Evolutionary conservation across 495 filamentous ascomycete species (phyloP).

Genomic region (Lasiosphaeriaceae sp.): DNA sequence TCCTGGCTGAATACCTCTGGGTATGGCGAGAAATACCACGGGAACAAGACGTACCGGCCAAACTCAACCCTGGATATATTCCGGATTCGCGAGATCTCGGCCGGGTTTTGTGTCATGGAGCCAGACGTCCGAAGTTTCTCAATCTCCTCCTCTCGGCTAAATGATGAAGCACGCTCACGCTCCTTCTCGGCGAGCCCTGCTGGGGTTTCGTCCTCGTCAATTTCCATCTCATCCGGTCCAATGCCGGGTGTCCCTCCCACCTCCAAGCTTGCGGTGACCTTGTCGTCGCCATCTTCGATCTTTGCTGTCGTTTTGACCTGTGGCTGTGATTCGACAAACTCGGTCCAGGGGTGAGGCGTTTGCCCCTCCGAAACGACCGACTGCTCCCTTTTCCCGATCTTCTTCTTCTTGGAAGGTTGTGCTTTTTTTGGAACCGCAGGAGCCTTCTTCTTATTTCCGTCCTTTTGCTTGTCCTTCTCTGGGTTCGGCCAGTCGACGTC

Average conservation of each 20-base stretch:
- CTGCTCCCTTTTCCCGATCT: slow-evolving; percentile 46
- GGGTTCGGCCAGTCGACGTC: slow-evolving; percentile 56
- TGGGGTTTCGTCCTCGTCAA: slow-evolving; percentile 42
- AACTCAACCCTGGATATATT: slow-evolving; percentile 92
- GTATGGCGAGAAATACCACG: slow-evolving; percentile 99
- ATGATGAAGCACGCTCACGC: slow-evolving; percentile 36
- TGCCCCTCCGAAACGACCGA: slow-evolving; percentile 42
- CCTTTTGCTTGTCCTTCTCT: slow-evolving; percentile 55
- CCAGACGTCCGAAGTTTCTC: slow-evolving; percentile 89
- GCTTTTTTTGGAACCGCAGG: slow-evolving; percentile 40
- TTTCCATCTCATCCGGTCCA: slow-evolving; percentile 44
- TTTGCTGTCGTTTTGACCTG: slow-evolving; percentile 19
- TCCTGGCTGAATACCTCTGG: slow-evolving; percentile 80
- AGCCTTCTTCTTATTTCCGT: slow-evolving; percentile 45
- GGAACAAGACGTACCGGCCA: slow-evolving; percentile 85
- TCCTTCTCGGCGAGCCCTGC: slow-evolving; percentile 40
- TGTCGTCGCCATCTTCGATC: slow-evolving; percentile 33
- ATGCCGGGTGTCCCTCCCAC: slow-evolving; percentile 32
- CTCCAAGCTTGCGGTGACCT: slow-evolving; percentile 28
- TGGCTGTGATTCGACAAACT: slow-evolving; percentile 32
- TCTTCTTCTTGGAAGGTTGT: slow-evolving; percentile 51
- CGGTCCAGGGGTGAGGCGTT: slow-evolving; percentile 45
- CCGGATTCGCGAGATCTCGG: slow-evolving; percentile 92
- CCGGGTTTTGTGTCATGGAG: slow-evolving; percentile 97
- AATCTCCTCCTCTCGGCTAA: slow-evolving; percentile 88